A percentile compares a stretch with the other conserved stretches of the same genome.
Conservation (phyloP, 805 yeast genomes). For the Sugiyamaella boreocaroliniensis region DNA sequence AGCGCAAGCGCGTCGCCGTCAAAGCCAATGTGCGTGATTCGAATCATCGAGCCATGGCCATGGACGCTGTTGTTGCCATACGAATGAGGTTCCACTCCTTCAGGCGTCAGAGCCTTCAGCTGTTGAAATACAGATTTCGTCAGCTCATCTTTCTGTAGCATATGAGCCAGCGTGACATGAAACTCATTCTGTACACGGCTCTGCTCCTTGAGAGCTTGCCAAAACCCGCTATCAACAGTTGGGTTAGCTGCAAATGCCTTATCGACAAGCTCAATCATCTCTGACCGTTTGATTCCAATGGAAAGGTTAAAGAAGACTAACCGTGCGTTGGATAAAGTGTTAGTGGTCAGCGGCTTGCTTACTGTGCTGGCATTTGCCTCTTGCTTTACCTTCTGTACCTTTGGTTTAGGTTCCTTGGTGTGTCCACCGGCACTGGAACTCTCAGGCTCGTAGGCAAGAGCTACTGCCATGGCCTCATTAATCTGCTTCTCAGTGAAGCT, state of each 20-base stretch:
- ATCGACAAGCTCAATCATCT: constrained; percentile 17
- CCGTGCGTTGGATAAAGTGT: not conserved
- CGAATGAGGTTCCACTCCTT: not conserved
- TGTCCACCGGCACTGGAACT: constrained; percentile 33
- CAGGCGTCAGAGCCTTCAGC: not conserved
- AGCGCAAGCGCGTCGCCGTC: constrained; percentile 49
- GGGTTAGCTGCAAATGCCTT: constrained; percentile 14
- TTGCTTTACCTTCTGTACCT: not conserved
- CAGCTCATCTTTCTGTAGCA: constrained; percentile 1
- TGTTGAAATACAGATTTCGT: constrained; percentile 1
- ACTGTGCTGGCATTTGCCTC: too few relatives aligned
- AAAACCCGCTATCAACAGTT: constrained; percentile 5
- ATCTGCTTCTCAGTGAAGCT: constrained; percentile 40
- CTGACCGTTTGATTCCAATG: constrained; percentile 1
- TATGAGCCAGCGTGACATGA: constrained; percentile 33
- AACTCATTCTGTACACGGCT: constrained; percentile 18
- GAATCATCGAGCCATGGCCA: constrained; percentile 28
- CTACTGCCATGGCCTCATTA: constrained; percentile 43
- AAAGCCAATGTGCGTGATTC: constrained; percentile 43
- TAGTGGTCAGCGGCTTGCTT: too few relatives aligned
- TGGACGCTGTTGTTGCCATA: not conserved
- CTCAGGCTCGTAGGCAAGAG: constrained; percentile 50
- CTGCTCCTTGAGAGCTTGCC: constrained; percentile 10
- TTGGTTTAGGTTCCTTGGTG: not conserved
- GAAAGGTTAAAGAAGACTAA: constrained; percentile 3